Conservation (phyloP, 768 basidiomycete genomes). For the Exsudoporus frostii region DNA sequence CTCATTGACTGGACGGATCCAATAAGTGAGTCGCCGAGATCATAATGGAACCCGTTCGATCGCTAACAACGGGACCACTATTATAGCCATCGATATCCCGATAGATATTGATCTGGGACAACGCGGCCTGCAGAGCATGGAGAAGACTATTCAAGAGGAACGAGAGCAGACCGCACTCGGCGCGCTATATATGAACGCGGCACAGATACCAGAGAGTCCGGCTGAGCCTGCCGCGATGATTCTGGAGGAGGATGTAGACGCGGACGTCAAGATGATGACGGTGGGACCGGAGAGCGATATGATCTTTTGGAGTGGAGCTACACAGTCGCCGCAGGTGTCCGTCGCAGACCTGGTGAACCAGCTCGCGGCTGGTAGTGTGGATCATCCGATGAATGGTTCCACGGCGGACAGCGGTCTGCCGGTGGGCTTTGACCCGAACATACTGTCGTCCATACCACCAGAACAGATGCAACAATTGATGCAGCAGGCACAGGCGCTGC, state of each 20-base stretch:
- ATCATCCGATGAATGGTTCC: slow-evolving; percentile 37
- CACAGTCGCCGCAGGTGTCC: slow-evolving; percentile 36
- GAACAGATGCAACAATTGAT: slow-evolving; percentile 67
- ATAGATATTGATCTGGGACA: slow-evolving; percentile 47
- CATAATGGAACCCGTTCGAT: slow-evolving; percentile 16
- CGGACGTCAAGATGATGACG: slow-evolving; percentile 60
- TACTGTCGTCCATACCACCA: slow-evolving; percentile 43
- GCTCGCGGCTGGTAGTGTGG: slow-evolving; percentile 46
- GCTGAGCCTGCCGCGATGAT: slow-evolving; percentile 61
- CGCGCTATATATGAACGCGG: slow-evolving; percentile 66
- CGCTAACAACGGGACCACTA: slow-evolving; percentile 15
- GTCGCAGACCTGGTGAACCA: slow-evolving; percentile 71
- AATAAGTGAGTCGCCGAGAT: slow-evolving; percentile 52
- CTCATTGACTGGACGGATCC: slow-evolving; percentile 85
- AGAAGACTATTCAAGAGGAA: slow-evolving; percentile 68
- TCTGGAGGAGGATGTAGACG: slow-evolving; percentile 68
- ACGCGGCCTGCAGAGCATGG: slow-evolving; percentile 67
- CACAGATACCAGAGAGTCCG: slow-evolving; percentile 77
- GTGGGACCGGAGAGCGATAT: slow-evolving; percentile 65
- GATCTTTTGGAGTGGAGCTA: slow-evolving; percentile 56
- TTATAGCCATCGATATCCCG: slow-evolving; percentile 61
- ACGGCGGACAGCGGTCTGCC: slow-evolving; percentile 31
- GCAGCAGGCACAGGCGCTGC: slow-evolving; percentile 38
- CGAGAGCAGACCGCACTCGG: slow-evolving; percentile 75
- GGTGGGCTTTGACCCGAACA: slow-evolving; percentile 42